These are phyloP conservation scores for Prosopis cineraria DNA, from an alignment of 306 rosid genomes.

Conservation along the genomic window DNA sequence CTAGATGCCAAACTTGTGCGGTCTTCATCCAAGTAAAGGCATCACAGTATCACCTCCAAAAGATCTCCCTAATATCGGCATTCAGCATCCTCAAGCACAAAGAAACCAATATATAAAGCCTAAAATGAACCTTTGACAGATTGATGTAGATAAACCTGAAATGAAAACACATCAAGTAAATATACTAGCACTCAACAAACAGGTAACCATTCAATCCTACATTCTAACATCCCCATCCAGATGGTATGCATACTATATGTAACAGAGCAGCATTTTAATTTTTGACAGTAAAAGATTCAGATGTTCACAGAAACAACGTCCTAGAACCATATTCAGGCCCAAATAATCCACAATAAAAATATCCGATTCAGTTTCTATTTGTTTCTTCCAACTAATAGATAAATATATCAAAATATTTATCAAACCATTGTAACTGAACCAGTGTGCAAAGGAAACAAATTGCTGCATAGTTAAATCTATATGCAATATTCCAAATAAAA, in stretches of 20 bases:
- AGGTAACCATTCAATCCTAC: conserved; percentile 7
- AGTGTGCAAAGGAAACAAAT: conserved; percentile 4
- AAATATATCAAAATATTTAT: neutral
- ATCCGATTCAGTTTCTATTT: neutral
- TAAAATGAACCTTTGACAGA: conserved; percentile 27
- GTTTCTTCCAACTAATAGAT: neutral
- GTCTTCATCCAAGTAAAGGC: conserved; percentile 67
- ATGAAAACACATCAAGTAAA: conserved; percentile 18
- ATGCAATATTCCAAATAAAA: neutral
- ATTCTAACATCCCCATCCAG: conserved; percentile 7
- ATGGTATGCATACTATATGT: neutral
- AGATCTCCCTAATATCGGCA: conserved; percentile 26
- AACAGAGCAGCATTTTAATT: neutral
- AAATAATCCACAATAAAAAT: neutral
- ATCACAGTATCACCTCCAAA: conserved; percentile 40
- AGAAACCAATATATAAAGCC: conserved; percentile 5
- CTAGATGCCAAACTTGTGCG: conserved; percentile 54
- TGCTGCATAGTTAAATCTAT: neutral
- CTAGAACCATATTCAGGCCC: neutral
- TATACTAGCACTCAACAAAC: conserved; percentile 24
- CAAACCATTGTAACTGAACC: neutral
- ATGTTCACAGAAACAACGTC: conserved; percentile 19
- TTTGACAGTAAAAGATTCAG: conserved; percentile 18
- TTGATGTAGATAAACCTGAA: conserved; percentile 39
- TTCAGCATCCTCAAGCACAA: conserved; percentile 30